Percentiles rank a stretch among this genome's conserved stretches.
These are phyloP conservation scores for Fistulinella prunicolor DNA, from an alignment of 768 basidiomycete species.

Conservation along the genomic window DNA sequence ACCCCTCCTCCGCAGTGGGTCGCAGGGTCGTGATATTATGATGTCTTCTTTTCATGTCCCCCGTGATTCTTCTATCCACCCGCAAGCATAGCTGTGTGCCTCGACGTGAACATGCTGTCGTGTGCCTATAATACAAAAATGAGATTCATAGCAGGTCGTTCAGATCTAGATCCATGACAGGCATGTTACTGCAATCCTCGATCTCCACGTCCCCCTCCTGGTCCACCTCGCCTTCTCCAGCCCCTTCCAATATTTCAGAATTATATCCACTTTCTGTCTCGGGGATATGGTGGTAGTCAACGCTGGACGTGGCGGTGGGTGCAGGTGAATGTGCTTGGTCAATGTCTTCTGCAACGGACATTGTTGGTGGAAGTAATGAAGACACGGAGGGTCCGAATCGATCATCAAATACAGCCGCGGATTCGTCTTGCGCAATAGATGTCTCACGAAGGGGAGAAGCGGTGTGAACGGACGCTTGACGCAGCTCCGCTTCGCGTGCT, in stretches of 20 bases:
- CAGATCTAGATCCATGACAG: slow-evolving; percentile 29
- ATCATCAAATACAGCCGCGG: slow-evolving; percentile 23
- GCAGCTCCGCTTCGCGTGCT: slow-evolving; percentile 38
- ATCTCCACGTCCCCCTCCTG: slow-evolving; percentile 24
- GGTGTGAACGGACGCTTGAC: slow-evolving; percentile 21
- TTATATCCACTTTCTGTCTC: slow-evolving; percentile 56
- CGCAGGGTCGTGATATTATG: slow-evolving; percentile 15
- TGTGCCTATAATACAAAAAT: not conserved
- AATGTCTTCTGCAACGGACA: slow-evolving; percentile 25
- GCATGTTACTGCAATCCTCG: slow-evolving; percentile 23
- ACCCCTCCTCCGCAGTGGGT: slow-evolving; percentile 44
- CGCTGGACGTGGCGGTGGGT: slow-evolving; percentile 49
- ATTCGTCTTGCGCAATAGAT: slow-evolving; percentile 29
- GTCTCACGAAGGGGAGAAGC: slow-evolving; percentile 29
- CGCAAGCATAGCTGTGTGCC: not conserved
- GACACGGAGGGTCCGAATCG: slow-evolving; percentile 27
- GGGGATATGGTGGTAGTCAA: slow-evolving; percentile 37
- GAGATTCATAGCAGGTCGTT: slow-evolving; percentile 21
- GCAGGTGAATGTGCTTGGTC: slow-evolving; percentile 48
- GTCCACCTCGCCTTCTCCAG: slow-evolving; percentile 26
- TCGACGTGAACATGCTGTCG: not conserved
- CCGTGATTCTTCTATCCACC: not conserved
- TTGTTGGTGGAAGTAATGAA: slow-evolving; percentile 23
- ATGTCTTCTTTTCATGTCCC: not conserved
- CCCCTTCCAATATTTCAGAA: slow-evolving; percentile 41